Percentiles rank a stretch among this genome's conserved stretches.
Evolutionary conservation across 192 early-diverging fungal genomes (phyloP).

Genomic region (Kickxella alabastrina): DNA sequence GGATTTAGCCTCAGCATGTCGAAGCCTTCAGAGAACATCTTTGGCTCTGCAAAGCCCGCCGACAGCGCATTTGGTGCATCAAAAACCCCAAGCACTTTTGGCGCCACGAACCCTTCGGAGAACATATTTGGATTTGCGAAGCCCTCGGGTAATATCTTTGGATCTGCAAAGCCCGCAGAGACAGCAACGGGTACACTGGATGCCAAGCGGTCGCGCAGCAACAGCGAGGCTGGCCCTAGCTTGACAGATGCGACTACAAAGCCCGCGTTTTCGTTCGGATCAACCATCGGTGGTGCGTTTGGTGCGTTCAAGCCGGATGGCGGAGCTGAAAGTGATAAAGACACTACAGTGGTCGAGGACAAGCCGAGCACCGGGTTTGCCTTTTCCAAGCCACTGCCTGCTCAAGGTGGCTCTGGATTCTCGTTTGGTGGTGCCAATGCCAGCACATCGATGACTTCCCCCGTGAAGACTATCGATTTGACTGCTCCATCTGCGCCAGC

Average conservation of each 20-base stretch:
- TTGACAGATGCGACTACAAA: not conserved
- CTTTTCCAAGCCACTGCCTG: constrained; percentile 6
- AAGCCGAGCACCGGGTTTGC: constrained; percentile 9
- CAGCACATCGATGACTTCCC: not conserved
- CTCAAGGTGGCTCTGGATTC: not conserved
- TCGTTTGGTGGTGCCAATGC: constrained; percentile 13
- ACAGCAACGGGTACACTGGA: not conserved
- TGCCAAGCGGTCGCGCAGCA: not conserved
- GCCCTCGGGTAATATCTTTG: not conserved
- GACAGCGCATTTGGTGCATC: no score
- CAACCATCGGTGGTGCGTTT: not conserved
- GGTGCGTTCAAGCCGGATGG: not conserved
- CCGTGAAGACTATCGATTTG: constrained; percentile 28
- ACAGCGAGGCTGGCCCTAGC: not conserved
- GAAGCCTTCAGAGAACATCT: no score
- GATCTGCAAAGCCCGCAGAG: constrained; percentile 4
- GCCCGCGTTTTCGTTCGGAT: constrained; percentile 2
- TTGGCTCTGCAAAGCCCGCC: no score
- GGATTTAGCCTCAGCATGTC: no score
- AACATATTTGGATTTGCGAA: no score
- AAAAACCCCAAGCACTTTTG: not conserved
- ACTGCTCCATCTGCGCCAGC: constrained; percentile 3
- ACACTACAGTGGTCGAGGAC: no score
- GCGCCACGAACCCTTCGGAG: not conserved
- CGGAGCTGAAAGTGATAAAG: no score